These are phyloP conservation scores for Scenedesmus sp. DNA, from an alignment of 163 green algal species.

Conservation along the genomic window DNA sequence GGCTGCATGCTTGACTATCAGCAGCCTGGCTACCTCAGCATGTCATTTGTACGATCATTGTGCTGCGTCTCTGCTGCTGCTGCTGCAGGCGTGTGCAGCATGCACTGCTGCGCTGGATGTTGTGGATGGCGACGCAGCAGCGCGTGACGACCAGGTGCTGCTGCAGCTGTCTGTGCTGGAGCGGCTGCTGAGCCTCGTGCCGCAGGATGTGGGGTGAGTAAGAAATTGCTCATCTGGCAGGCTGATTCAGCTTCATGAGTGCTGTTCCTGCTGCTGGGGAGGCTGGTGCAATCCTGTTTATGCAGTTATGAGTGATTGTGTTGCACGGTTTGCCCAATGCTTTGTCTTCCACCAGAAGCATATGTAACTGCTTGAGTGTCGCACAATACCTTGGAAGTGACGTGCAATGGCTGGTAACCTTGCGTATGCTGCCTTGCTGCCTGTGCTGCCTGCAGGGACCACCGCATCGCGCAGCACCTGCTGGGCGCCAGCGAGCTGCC, in stretches of 20 bases:
- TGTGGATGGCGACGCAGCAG: background rate
- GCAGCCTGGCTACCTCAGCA: background rate
- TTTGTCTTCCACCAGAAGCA: background rate
- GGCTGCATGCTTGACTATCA: background rate
- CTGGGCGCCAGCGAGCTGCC: constrained; percentile 13
- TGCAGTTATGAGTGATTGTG: no score
- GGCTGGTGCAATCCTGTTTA: no score
- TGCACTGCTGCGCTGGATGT: constrained; percentile 1
- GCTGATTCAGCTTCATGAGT: no score
- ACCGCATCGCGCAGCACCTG: constrained; percentile 28
- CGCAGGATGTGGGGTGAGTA: constrained; percentile 24
- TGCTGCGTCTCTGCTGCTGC: background rate
- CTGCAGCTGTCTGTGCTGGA: constrained; percentile 32
- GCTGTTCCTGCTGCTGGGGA: no score
- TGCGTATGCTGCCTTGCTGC: background rate
- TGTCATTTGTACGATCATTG: background rate
- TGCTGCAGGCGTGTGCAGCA: constrained; percentile 2
- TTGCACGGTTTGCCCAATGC: no score
- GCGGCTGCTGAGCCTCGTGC: constrained; percentile 9
- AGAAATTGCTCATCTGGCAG: no score
- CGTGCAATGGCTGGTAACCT: background rate
- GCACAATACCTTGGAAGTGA: background rate
- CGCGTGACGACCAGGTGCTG: constrained; percentile 22
- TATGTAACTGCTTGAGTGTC: background rate
- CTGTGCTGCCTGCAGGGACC: background rate